phyloP scores from a whole-genome alignment of 352 stramenopile genomes.

The Globisporangium parvum region DNA sequence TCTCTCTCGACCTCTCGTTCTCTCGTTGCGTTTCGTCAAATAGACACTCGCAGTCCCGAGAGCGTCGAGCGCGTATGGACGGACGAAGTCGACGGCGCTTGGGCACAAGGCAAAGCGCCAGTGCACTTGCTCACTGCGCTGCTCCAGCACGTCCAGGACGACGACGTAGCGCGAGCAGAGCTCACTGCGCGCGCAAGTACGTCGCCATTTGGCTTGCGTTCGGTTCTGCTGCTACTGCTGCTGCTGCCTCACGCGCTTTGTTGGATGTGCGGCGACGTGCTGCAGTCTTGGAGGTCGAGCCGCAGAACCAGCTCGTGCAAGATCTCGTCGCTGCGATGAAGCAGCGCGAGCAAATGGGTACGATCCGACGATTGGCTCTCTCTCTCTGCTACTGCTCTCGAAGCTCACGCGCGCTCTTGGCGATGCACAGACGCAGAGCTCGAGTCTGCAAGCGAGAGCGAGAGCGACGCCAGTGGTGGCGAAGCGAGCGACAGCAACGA shows the following conservation, averaged over 20 bases:
- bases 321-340: slow-evolving; percentile 60
- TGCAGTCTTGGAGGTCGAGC: slow-evolving; percentile 51
- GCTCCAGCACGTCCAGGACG: slow-evolving; percentile 48
- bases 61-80: slow-evolving; percentile 51
- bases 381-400: not conserved
- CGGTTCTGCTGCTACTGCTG: not conserved
- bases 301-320: slow-evolving; percentile 54
- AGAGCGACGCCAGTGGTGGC: slow-evolving; percentile 50
- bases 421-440: slow-evolving; percentile 24
- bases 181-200: slow-evolving; percentile 39
- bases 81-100: slow-evolving; percentile 55
- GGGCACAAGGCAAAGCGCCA: slow-evolving; percentile 52
- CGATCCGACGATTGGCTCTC: not conserved
- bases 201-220: not conserved
- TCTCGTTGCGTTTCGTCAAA: not conserved
- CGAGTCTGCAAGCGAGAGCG: slow-evolving; percentile 39
- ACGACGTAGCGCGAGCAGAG: slow-evolving; percentile 47
- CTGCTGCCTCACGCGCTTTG: not conserved
- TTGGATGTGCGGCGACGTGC: not conserved
- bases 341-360: slow-evolving; percentile 47
- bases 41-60: slow-evolving; percentile 27
- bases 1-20: not conserved
- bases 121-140: slow-evolving; percentile 51
- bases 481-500: slow-evolving; percentile 22
- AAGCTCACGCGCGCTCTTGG: not conserved